Conservation (phyloP, 768 basidiomycete species). For the Wakefieldia striispora region DNA sequence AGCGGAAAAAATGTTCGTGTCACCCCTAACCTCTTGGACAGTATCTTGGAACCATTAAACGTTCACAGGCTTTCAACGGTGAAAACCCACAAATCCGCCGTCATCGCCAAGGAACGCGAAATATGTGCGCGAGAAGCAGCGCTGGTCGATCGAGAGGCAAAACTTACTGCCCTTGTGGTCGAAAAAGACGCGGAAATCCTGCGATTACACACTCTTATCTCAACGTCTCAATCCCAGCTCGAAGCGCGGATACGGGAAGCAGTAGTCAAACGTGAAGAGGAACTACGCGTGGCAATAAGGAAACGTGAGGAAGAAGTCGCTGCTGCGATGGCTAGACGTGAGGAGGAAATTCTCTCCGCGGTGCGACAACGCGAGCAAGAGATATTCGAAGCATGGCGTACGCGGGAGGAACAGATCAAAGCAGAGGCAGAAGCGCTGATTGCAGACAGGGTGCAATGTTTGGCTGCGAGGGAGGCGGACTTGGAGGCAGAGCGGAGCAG, state of each 20-base stretch:
- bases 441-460: conserved; percentile 45
- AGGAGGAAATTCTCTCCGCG: conserved; percentile 70
- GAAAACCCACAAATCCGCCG: conserved; percentile 56
- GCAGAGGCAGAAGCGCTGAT: conserved; percentile 45
- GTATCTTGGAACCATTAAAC: background rate
- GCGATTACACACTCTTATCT: conserved; percentile 44
- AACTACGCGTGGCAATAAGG: conserved; percentile 60
- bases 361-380: conserved; percentile 64
- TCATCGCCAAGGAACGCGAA: conserved; percentile 65
- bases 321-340: conserved; percentile 58
- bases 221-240: conserved; percentile 38
- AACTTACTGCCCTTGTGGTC: conserved; percentile 42
- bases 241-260: conserved; percentile 55
- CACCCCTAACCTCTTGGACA: background rate
- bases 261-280: conserved; percentile 62
- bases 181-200: conserved; percentile 64
- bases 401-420: conserved; percentile 49
- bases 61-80: conserved; percentile 55
- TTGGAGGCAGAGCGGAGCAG: conserved; percentile 49
- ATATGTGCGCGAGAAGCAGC: conserved; percentile 53
- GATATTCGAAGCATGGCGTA: conserved; percentile 56
- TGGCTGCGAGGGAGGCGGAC: conserved; percentile 51
- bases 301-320: conserved; percentile 73
- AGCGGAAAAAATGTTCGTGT: conserved; percentile 70
- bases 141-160: conserved; percentile 55